Base-by-base conservation (phyloP, 2,329 filamentous ascomycete species). In the Fusarium xylarioides region DNA sequence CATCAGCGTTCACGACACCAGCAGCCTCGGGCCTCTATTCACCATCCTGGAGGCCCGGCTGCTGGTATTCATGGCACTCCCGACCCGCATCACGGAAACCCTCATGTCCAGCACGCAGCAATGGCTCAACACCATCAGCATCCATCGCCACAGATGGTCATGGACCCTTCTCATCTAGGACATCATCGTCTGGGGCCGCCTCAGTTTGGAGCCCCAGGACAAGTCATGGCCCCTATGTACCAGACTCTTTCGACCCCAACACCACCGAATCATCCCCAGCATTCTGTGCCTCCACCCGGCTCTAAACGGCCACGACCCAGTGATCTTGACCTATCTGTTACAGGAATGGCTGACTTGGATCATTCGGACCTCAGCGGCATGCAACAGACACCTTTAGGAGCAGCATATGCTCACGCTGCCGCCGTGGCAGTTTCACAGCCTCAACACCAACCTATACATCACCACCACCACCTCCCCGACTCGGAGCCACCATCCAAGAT, bases 391-490 rank as follows among this genome's bases (percentile, higher is more conserved):
- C 83, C 87, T 8, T 82, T 91, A 78, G 85, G 86, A n/a, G 83
- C 83, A 23, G 82, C 85, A 16, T 89, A 89, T 68, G 83, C 83
- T 67, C 83, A 88, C 77, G 78, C 85, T 59, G 78, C 86, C 60
- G 79, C 83, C 7, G 77, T 75, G 7, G 75, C 77, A 11, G 76
- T 76, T 19, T 71, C 58, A 7, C 73, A 78, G 38, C 60, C 73
- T 23, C 83, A 85, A 40, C 83, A 85, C 37, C 83, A 85, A 30
- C 88, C 88, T 42, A 89, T 89, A 52, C 93, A 97, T 79, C 93
- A 95, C 77, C 95, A 97, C 77, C 93, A 95, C 77, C 91, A 92
- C 46, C 86, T 95, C 42, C 93, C 94, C 54, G 91, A 94, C 74
- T 91, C 93, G 70, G 90, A 89, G 16, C 90, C 91, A 28, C 90